Evolutionary conservation across 2,329 filamentous ascomycete species (phyloP), one percentile per base, ranked within the genome.

Genomic region (Pyrenophora seminiperda): DNA sequence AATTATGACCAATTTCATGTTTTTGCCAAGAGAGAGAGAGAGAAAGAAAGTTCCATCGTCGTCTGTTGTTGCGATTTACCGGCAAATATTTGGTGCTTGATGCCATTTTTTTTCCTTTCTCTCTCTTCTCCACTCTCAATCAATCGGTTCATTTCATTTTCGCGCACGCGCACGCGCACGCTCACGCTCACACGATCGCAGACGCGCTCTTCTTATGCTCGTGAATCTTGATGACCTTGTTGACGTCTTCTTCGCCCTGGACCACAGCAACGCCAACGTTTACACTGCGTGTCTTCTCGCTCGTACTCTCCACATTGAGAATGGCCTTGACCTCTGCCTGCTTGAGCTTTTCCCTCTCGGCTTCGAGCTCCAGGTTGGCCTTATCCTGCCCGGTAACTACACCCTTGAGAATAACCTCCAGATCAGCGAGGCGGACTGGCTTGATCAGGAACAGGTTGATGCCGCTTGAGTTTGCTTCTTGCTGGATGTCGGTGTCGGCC

Each of bases 391-490:
- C 66, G 0, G 61, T 69, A 1, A 70, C 59, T 0, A 73, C 68
- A 5, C 68, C 69, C 11, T 66, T 71, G 7, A 73, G 61, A 5
- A 77, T 59, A 19, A 72, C 73, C 52, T 77, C 75, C 24, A 80
- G 52, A 47, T 79, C 73, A 0, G 71, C 71, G 38, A 79, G 69
- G 5, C 74, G 62, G 6, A 82, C 77, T 0, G 80, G 80, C 63
- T 82, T 82, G 13, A 81, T 81, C 14, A 84, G 57, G 44, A 82
- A 83, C 6, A 82, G 47, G 51, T 84, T 80, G 5, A 83, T 73
- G 0, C 81, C 81, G 40, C 76, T 79, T 1, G 75, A 77, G 41
- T 80, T 76, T 0, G 81, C 80, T 51, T 83, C 78, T 30, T 76
- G 72, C 41, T 77, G 73, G 0, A 78, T 79, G 42, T 76, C 76